Evolutionary conservation across 2,329 filamentous ascomycete species (phyloP).

Genomic region (Torrubiella hemipterigena): DNA sequence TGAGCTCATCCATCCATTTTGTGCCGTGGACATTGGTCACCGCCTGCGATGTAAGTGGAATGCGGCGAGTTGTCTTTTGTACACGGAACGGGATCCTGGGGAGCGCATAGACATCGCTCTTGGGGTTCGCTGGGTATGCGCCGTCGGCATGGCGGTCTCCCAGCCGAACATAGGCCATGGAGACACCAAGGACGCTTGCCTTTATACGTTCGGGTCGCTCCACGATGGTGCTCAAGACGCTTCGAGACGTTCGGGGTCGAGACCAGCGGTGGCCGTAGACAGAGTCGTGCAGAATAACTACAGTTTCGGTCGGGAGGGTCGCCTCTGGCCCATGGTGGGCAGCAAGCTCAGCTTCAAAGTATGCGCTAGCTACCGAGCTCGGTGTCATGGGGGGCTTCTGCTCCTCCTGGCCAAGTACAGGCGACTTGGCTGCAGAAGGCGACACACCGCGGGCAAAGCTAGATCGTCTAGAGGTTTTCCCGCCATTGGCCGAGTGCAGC

Average conservation of each 20-base stretch:
- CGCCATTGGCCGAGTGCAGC: constrained; percentile 35
- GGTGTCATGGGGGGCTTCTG: constrained; percentile 32
- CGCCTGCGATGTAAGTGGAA: constrained; percentile 60
- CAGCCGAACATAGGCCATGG: constrained; percentile 81
- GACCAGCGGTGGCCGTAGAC: constrained; percentile 93
- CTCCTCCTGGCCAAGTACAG: constrained; percentile 17
- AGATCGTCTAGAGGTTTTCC: constrained; percentile 31
- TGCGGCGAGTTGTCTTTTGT: constrained; percentile 59
- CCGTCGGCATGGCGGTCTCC: constrained; percentile 69
- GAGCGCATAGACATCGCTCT: constrained; percentile 39
- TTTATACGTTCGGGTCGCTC: constrained; percentile 87
- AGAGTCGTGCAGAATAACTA: constrained; percentile 83
- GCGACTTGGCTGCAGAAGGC: constrained; percentile 24
- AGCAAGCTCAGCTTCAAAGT: constrained; percentile 59
- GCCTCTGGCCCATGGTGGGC: constrained; percentile 39
- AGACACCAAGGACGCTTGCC: constrained; percentile 70
- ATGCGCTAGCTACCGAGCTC: constrained; percentile 48
- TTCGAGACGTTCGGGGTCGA: constrained; percentile 64
- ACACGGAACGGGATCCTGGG: constrained; percentile 70
- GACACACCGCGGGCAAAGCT: constrained; percentile 34
- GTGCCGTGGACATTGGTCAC: constrained; percentile 86
- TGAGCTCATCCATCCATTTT: constrained; percentile 89
- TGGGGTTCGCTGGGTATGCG: constrained; percentile 53
- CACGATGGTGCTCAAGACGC: constrained; percentile 67
- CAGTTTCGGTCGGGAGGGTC: constrained; percentile 42